Conservation (phyloP, 352 stramenopile genomes). For the Phytopythium chamaehyphon region DNA sequence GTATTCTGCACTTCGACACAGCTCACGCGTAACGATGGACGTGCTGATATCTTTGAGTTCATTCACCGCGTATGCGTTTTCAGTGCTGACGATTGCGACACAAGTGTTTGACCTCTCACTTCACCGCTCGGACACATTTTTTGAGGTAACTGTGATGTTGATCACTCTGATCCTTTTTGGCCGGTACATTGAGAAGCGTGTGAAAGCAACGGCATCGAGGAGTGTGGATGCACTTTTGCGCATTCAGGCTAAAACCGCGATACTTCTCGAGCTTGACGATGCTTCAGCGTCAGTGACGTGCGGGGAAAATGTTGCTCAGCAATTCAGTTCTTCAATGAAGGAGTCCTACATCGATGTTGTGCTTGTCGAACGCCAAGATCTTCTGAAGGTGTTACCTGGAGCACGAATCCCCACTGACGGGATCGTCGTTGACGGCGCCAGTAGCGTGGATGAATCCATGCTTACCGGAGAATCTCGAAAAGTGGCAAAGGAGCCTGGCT, state of each 20-base stretch:
- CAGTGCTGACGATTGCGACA: slow-evolving; percentile 27
- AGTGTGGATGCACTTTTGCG: slow-evolving; percentile 61
- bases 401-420: slow-evolving; percentile 71
- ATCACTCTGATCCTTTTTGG: slow-evolving; percentile 72
- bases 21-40: slow-evolving; percentile 69
- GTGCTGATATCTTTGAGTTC: slow-evolving; percentile 74
- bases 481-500: slow-evolving; percentile 54
- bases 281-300: background rate
- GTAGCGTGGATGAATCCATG: slow-evolving; percentile 76
- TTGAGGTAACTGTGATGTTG: slow-evolving; percentile 65
- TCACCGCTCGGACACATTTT: slow-evolving; percentile 57
- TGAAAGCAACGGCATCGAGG: slow-evolving; percentile 64
- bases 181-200: slow-evolving; percentile 69
- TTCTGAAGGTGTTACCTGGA: slow-evolving; percentile 65
- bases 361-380: slow-evolving; percentile 66
- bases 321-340: slow-evolving; percentile 12
- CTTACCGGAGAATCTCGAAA: slow-evolving; percentile 68
- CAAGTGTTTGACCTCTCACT: slow-evolving; percentile 15
- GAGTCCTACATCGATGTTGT: slow-evolving; percentile 75
- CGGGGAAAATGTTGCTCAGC: background rate
- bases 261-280: slow-evolving; percentile 64
- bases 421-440: slow-evolving; percentile 57
- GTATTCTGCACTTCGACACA: slow-evolving; percentile 51
- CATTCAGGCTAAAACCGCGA: slow-evolving; percentile 84
- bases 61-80: slow-evolving; percentile 66